A percentile compares a stretch with the other conserved stretches of the same genome.
phyloP scores from a whole-genome alignment of 352 stramenopile species.

The Globisporangium cystogenes region DNA sequence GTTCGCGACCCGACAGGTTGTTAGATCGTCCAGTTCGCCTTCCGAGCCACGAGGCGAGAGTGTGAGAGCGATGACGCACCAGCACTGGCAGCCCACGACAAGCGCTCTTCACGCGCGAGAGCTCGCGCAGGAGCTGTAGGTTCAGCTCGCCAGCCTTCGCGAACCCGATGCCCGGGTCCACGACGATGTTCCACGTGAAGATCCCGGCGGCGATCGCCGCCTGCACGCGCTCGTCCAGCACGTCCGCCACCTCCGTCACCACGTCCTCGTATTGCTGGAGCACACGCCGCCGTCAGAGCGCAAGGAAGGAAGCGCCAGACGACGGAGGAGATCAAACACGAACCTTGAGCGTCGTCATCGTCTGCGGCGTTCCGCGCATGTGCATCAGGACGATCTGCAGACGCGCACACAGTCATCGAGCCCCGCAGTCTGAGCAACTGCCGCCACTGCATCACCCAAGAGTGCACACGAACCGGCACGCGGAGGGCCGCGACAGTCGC shows the following conservation, averaged over 20 bases:
- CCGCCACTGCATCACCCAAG: neutral
- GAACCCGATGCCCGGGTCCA: constrained; percentile 98
- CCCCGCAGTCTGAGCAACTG: too few species aligned
- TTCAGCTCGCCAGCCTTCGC: constrained; percentile 93
- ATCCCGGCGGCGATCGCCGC: constrained; percentile 86
- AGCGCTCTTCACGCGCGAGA: constrained; percentile 41
- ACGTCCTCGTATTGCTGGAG: constrained; percentile 88
- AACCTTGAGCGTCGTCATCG: constrained; percentile 90
- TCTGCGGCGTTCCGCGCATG: constrained; percentile 95
- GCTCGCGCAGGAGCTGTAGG: constrained; percentile 83
- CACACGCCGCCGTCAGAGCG: neutral
- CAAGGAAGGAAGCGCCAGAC: neutral
- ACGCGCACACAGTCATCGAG: neutral
- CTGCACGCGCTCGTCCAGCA: constrained; percentile 67
- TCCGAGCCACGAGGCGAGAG: too few species aligned
- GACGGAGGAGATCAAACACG: too few species aligned
- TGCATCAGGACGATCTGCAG: constrained; percentile 94
- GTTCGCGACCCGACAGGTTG: neutral
- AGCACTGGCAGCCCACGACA: constrained; percentile 55
- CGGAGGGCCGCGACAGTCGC: constrained; percentile 70
- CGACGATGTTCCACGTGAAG: constrained; percentile 92
- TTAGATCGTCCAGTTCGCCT: too few species aligned
- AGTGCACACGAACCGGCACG: constrained; percentile 55
- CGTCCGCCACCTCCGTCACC: constrained; percentile 77
- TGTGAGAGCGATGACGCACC: constrained; percentile 16